phyloP scores from a whole-genome alignment of 805 yeast species.

The Myxozyma vanderwaltii region DNA sequence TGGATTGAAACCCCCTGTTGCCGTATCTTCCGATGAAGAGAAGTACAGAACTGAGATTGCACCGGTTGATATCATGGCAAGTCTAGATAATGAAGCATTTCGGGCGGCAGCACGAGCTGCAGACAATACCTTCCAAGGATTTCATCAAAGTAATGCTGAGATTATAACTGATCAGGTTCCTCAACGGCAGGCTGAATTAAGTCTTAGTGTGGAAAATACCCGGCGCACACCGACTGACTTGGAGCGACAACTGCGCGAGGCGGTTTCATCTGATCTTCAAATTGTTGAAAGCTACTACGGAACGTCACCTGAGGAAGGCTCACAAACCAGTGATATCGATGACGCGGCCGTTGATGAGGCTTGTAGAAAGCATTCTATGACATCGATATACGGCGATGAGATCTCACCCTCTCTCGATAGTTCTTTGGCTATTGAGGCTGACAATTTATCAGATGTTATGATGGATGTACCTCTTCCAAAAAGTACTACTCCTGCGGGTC shows the following conservation, averaged over 20 bases:
- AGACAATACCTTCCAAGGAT: background rate
- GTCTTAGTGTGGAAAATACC: background rate
- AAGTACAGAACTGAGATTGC: slow-evolving; percentile 51
- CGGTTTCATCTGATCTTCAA: slow-evolving; percentile 34
- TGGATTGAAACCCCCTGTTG: slow-evolving; percentile 71
- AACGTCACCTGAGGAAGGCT: background rate
- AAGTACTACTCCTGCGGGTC: background rate
- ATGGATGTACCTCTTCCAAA: slow-evolving; percentile 11
- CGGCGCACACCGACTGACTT: background rate
- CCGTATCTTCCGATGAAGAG: slow-evolving; percentile 56
- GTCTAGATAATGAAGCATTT: slow-evolving; percentile 47
- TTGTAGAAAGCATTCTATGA: slow-evolving; percentile 2
- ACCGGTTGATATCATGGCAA: slow-evolving; percentile 48
- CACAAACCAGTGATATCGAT: background rate
- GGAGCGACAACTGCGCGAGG: slow-evolving; percentile 12
- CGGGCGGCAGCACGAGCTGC: background rate
- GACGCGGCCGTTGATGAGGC: background rate
- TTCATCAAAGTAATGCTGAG: background rate
- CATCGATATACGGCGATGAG: slow-evolving; percentile 1
- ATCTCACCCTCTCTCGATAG: background rate
- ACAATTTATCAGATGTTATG: background rate
- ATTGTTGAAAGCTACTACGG: slow-evolving; percentile 43
- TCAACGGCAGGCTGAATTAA: background rate
- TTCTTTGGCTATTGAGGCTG: background rate
- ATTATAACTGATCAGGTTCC: background rate